These are phyloP conservation scores for Coniochaeta sp. DNA, from an alignment of 2,329 filamentous ascomycete genomes.

Conservation along the genomic window DNA sequence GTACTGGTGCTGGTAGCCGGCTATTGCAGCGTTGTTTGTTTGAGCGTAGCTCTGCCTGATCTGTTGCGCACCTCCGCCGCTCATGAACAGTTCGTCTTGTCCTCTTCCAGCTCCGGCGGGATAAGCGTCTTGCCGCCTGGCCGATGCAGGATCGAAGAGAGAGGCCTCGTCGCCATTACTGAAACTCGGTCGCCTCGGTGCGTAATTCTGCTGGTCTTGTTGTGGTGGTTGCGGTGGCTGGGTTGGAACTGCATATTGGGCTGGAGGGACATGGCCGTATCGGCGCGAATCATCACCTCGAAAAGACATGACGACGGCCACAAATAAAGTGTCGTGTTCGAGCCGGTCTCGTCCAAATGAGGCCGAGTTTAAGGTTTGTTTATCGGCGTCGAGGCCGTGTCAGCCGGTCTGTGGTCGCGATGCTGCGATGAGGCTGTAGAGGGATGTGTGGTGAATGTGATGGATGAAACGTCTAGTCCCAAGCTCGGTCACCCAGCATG, in stretches of 20 bases:
- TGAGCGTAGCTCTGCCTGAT: constrained; percentile 23
- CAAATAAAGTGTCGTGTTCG: not conserved
- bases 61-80: constrained; percentile 29
- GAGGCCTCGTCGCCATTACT: constrained; percentile 66
- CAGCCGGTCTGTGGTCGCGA: not conserved
- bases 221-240: constrained; percentile 49
- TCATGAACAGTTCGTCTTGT: constrained; percentile 60
- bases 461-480: not conserved
- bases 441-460: not conserved
- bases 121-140: constrained; percentile 22
- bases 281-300: constrained; percentile 55
- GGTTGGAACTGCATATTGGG: constrained; percentile 3
- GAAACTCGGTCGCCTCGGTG: constrained; percentile 60
- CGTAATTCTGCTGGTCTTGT: constrained; percentile 29
- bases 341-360: too few species aligned
- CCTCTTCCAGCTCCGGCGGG: constrained; percentile 21
- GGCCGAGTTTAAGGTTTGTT: not conserved
- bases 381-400: not conserved
- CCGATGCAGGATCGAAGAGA: constrained; percentile 34
- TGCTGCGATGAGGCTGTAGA: too few species aligned
- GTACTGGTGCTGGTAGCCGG: constrained; percentile 46
- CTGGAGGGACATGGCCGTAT: constrained; percentile 50
- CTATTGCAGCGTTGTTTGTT: constrained; percentile 33
- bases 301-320: constrained; percentile 50
- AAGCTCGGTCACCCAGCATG: not conserved